A percentile compares a stretch with the other conserved stretches of the same genome.
These are phyloP conservation scores for Incumbomyces delicatus DNA, from an alignment of 2,329 filamentous ascomycete species.

Conservation along the genomic window DNA sequence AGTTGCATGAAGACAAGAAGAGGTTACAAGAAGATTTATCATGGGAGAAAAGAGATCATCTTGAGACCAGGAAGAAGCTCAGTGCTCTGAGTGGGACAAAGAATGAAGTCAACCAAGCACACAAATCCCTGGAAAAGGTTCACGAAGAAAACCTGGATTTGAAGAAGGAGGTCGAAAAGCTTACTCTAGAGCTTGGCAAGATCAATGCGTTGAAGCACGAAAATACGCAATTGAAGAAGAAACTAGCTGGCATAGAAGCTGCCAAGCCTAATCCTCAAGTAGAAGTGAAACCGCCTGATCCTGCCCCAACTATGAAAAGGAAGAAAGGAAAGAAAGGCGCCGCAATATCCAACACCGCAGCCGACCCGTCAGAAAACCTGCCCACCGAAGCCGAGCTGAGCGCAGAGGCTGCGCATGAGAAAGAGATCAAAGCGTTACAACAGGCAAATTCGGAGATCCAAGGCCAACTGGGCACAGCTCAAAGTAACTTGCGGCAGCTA, in stretches of 20 bases:
- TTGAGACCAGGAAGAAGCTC: conserved; percentile 3
- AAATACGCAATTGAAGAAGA: conserved; percentile 8
- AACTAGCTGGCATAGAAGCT: conserved; percentile 1
- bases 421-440: conserved; percentile 5
- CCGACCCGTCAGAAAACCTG: neutral
- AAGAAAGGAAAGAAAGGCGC: conserved; percentile 5
- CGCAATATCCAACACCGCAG: neutral
- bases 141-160: conserved; percentile 7
- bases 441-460: conserved; percentile 1
- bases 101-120: conserved; percentile 1
- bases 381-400: neutral
- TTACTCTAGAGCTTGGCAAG: conserved; percentile 4
- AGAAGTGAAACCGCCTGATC: neutral
- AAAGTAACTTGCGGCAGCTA: conserved; percentile 1
- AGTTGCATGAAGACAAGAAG: conserved; percentile 7
- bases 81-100: conserved; percentile 2
- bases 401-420: neutral
- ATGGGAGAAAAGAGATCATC: conserved; percentile 3
- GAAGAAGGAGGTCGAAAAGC: conserved; percentile 7
- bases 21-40: conserved; percentile 1
- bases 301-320: neutral
- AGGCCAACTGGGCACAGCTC: conserved; percentile 3
- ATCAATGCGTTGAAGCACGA: conserved; percentile 8
- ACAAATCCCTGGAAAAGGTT: conserved; percentile 3
- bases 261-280: neutral